These are phyloP conservation scores for Citrus mangshanensis DNA, from an alignment of 345 rosid species.

Conservation along the genomic window DNA sequence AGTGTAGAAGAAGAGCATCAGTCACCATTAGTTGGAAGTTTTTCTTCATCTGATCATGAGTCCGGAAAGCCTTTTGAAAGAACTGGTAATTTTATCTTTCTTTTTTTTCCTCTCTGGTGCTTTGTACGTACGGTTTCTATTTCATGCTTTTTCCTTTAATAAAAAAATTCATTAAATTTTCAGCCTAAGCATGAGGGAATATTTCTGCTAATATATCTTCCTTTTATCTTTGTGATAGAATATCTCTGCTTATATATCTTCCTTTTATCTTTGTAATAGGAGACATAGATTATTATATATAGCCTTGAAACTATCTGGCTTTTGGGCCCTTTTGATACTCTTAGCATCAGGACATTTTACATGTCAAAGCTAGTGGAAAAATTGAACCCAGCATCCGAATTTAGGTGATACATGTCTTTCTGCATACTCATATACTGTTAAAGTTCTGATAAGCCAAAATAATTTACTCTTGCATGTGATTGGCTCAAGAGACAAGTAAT, in stretches of 20 bases:
- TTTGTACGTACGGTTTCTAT: not conserved
- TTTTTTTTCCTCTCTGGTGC: too few relatives aligned
- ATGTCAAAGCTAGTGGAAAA: not conserved
- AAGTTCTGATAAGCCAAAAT: too few relatives aligned
- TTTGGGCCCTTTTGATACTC: not conserved
- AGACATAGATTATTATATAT: too few relatives aligned
- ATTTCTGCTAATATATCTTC: not conserved
- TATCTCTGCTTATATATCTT: not conserved
- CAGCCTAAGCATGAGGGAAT: not conserved
- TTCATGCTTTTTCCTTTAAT: not conserved
- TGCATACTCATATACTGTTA: not conserved
- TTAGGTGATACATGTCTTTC: not conserved
- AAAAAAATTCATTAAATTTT: not conserved
- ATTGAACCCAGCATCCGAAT: not conserved
- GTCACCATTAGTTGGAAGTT: slow-evolving; percentile 21
- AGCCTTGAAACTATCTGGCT: not conserved
- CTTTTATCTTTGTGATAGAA: not conserved
- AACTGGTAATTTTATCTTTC: slow-evolving; percentile 26
- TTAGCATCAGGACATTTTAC: not conserved
- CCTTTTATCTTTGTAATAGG: not conserved
- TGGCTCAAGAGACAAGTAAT: not conserved
- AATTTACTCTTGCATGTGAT: not conserved
- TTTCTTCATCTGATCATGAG: slow-evolving; percentile 5
- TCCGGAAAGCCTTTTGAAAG: slow-evolving; percentile 24
- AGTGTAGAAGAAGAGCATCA: slow-evolving; percentile 9